phyloP scores from a whole-genome alignment of 352 stramenopile species.

The Pythium folliculosum region DNA sequence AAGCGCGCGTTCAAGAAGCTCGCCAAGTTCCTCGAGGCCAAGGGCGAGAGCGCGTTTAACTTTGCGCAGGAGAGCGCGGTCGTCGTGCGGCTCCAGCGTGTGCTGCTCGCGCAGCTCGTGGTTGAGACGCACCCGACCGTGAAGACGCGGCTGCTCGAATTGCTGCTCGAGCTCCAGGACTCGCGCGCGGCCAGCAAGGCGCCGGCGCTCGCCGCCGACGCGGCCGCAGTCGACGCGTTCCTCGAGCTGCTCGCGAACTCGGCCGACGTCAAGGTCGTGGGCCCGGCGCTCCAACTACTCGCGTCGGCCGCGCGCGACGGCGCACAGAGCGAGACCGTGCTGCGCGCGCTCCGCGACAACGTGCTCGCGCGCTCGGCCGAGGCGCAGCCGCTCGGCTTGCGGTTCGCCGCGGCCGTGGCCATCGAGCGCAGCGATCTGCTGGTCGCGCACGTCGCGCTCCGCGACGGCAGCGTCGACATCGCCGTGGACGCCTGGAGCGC shows the following conservation, averaged over 20 bases:
- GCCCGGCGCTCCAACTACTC: conserved; percentile 62
- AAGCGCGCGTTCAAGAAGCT: conserved; percentile 64
- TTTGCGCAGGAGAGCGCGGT: conserved; percentile 14
- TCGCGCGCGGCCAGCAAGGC: conserved; percentile 16
- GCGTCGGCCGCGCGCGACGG: conserved; percentile 38
- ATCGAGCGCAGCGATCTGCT: conserved; percentile 55
- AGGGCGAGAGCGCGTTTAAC: conserved; percentile 1
- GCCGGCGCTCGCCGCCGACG: conserved; percentile 30
- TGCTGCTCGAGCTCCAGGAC: conserved; percentile 48
- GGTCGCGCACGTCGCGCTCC: conserved; percentile 18
- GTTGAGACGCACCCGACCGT: conserved; percentile 74
- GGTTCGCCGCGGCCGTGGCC: conserved; percentile 53
- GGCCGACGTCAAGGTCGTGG: conserved; percentile 52
- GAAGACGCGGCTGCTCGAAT: conserved; percentile 48
- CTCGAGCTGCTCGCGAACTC: conserved; percentile 38
- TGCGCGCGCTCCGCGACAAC: conserved; percentile 32
- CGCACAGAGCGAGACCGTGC: conserved; percentile 7
- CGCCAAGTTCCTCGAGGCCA: conserved; percentile 28
- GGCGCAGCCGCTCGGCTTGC: conserved; percentile 59
- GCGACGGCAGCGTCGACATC: conserved; percentile 25
- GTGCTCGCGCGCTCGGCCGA: conserved; percentile 51
- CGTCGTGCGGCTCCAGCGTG: conserved; percentile 31
- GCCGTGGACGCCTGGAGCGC: conserved; percentile 57
- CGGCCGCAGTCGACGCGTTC: conserved; percentile 14
- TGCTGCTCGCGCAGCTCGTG: conserved; percentile 51